Percentiles rank a stretch among this genome's conserved stretches.
phyloP scores from a whole-genome alignment of 2,329 filamentous ascomycete species.

The Apiospora kogelbergensis region DNA sequence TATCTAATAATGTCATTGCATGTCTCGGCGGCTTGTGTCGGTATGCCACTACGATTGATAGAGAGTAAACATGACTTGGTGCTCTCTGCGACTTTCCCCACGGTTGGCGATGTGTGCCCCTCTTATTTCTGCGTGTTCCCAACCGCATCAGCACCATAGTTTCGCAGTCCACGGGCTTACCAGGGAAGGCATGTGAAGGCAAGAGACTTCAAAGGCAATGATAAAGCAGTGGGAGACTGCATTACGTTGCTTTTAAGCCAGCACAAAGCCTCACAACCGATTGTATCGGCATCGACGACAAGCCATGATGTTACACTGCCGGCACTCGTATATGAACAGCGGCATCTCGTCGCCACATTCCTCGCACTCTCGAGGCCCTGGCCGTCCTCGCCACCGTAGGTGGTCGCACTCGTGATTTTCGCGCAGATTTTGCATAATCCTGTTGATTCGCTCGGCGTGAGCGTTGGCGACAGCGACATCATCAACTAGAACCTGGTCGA shows the following conservation, averaged over 20 bases:
- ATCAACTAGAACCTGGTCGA: not conserved
- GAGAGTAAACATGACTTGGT: too few species aligned
- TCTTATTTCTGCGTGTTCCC: too few species aligned
- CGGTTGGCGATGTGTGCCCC: too few species aligned
- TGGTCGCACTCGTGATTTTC: conserved; percentile 42
- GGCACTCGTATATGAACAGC: conserved; percentile 46
- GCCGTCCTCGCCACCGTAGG: conserved; percentile 30
- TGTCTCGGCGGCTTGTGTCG: too few species aligned
- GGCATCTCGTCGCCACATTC: conserved; percentile 30
- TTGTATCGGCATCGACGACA: conserved; percentile 49
- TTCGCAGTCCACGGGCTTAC: too few species aligned
- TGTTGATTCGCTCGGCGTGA: conserved; percentile 19
- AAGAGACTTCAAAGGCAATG: not conserved
- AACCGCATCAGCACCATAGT: too few species aligned
- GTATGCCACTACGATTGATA: too few species aligned
- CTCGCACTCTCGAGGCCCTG: conserved; percentile 21
- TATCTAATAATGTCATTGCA: not conserved
- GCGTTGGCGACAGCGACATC: not conserved
- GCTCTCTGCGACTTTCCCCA: too few species aligned
- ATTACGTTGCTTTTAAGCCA: too few species aligned
- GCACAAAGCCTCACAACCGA: too few species aligned
- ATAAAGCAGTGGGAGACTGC: too few species aligned
- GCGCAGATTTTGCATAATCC: conserved; percentile 25
- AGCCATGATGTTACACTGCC: conserved; percentile 41
- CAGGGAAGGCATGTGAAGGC: too few species aligned